phyloP scores from a whole-genome alignment of 2,329 filamentous ascomycete genomes.

The Xylariales sp. region DNA sequence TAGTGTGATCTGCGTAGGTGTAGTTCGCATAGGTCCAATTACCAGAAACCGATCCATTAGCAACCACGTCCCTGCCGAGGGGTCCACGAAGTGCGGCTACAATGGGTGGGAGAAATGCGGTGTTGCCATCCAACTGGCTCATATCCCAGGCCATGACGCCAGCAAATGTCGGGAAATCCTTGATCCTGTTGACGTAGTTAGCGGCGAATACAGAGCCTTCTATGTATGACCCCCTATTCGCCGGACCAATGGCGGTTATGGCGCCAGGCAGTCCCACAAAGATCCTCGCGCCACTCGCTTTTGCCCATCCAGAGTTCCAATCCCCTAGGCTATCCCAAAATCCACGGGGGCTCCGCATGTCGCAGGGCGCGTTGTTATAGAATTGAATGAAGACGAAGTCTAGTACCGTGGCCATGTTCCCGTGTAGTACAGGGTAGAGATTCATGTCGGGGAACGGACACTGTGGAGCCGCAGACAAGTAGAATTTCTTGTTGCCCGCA shows the following conservation, averaged over 20 bases:
- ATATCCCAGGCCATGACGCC: constrained; percentile 78
- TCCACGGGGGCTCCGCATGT: constrained; percentile 58
- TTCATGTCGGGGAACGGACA: constrained; percentile 73
- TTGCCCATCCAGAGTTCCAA: constrained; percentile 74
- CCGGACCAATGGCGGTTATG: constrained; percentile 60
- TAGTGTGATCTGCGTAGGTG: background rate
- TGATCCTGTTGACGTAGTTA: constrained; percentile 64
- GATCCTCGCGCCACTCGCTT: constrained; percentile 67
- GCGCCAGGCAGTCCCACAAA: constrained; percentile 70
- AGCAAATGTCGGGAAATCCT: constrained; percentile 69
- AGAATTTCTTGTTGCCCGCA: constrained; percentile 63
- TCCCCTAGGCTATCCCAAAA: constrained; percentile 63
- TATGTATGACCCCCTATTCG: constrained; percentile 57
- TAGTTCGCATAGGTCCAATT: background rate
- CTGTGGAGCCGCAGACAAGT: constrained; percentile 74
- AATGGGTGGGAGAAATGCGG: constrained; percentile 63
- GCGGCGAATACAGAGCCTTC: constrained; percentile 57
- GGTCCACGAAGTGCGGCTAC: constrained; percentile 2
- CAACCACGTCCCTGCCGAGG: no score
- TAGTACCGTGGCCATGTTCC: constrained; percentile 58
- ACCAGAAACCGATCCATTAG: background rate
- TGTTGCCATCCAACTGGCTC: constrained; percentile 68
- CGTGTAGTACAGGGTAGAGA: constrained; percentile 65
- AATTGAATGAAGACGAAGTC: constrained; percentile 74
- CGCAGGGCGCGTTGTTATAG: constrained; percentile 76